Base-by-base conservation (phyloP, 2,329 filamentous ascomycete species). In the Aspergillus hortae region DNA sequence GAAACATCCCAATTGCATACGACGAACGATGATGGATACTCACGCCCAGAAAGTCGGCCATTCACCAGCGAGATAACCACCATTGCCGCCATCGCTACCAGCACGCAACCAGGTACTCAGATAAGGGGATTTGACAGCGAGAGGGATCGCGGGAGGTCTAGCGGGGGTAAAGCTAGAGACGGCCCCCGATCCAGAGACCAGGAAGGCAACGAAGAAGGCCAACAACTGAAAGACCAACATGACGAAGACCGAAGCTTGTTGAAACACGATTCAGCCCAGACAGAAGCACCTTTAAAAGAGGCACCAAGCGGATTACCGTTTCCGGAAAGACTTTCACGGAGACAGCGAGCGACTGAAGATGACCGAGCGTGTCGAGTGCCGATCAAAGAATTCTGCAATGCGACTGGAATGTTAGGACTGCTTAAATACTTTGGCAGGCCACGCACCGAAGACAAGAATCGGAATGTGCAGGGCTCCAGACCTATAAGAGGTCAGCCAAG, bases 51-150 rank as follows among this genome's bases (percentile, higher is more conserved):
- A 88, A 1, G 74, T 76, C 1, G 86, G 81, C 86, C 86, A 91
- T 63, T 83, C 70, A 2, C 87, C 86, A 0, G 87, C 80, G 27
- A 91, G 76, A 53, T 86, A 81, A 1, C 85, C 86, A 32, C 84
- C 84, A 62, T 86, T 82, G 9, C 81, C 80, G 19, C 80, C 82
- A 65, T 84, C 77, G 25, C 74, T 80, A 1, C 84, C 85, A 9
- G 79, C 84, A 52, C 80, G 72, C 40, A 87, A 76, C 86, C 87
- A 90, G 12, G 84, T 81, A 64, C 82, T 90, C 14, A 92, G 71
- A 60, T 92, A 92, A 0, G 89, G 89, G 9, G 84, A 87, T 56
- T 83, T 84, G 42, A 92, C 88, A 41, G 87, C 87, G 32, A 92
- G 70, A 11, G 89, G 88, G 25, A 88, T 76, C 1, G 87, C 80